phyloP scores from a whole-genome alignment of 148 eudicot species.

The Limonium bicolor region DNA sequence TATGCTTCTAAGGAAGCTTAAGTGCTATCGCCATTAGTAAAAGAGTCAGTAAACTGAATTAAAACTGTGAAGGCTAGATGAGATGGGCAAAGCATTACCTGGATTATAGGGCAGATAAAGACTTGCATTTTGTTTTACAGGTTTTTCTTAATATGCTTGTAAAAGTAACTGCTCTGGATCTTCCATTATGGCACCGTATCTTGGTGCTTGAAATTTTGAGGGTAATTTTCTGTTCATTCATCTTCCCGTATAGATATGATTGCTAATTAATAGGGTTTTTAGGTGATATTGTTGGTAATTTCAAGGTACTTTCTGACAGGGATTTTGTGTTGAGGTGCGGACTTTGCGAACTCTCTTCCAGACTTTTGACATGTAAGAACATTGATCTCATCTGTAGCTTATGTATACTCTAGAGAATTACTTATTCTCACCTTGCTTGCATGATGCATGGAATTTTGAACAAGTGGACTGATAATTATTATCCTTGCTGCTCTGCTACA shows the following conservation, averaged over 20 bases:
- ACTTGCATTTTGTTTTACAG: too few relatives aligned
- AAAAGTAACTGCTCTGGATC: conserved; percentile 76
- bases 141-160: conserved; percentile 94
- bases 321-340: conserved; percentile 96
- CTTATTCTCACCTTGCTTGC: too few relatives aligned
- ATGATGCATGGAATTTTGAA: not conserved
- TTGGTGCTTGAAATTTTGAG: conserved; percentile 97
- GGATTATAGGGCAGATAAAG: too few relatives aligned
- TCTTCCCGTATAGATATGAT: not conserved
- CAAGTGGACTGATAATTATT: not conserved
- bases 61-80: too few relatives aligned
- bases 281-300: too few relatives aligned
- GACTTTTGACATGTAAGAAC: conserved; percentile 88
- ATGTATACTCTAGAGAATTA: too few relatives aligned
- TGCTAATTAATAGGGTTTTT: conserved; percentile 3
- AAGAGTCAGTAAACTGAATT: too few relatives aligned
- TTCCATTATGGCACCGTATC: conserved; percentile 96
- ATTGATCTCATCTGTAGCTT: conserved; percentile 1
- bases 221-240: conserved; percentile 38
- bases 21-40: too few relatives aligned
- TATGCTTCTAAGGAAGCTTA: too few relatives aligned
- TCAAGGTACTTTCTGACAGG: conserved; percentile 87
- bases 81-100: too few relatives aligned
- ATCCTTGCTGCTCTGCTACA: not conserved
- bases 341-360: conserved; percentile 89